These are phyloP conservation scores for Pichia sp. DNA, from an alignment of 1,139 yeast genomes.

Conservation along the genomic window DNA sequence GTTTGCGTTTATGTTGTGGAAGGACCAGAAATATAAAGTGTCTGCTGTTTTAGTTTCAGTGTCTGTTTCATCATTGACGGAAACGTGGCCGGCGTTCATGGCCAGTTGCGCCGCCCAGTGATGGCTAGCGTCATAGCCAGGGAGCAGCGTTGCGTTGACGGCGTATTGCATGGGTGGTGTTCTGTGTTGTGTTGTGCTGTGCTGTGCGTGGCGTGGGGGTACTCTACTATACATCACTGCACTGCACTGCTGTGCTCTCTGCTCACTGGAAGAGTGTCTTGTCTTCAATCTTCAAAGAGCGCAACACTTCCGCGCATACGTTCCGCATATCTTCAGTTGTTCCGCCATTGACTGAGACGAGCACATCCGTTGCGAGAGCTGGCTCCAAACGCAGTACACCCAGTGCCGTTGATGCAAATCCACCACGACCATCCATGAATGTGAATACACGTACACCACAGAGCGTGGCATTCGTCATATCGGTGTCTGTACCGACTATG, in stretches of 20 bases:
- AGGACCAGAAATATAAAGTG: conserved; percentile 81
- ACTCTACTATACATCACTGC: no score
- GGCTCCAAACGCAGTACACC: conserved; percentile 3
- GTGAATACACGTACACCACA: no score
- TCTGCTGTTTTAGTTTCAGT: conserved; percentile 30
- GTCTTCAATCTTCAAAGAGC: no score
- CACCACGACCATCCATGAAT: no score
- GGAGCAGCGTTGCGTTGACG: conserved; percentile 6
- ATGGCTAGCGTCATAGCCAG: conserved; percentile 4
- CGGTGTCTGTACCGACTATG: background rate
- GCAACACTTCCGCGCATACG: background rate
- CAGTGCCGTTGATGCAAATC: background rate
- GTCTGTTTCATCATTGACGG: conserved; percentile 43
- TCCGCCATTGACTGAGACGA: conserved; percentile 2
- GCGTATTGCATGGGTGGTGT: no score
- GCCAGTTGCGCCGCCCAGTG: conserved; percentile 28
- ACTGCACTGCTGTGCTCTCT: no score
- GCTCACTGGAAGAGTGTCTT: no score
- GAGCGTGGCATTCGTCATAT: no score
- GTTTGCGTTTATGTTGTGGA: conserved; percentile 16
- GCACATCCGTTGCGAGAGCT: conserved; percentile 7
- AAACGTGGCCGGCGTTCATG: conserved; percentile 71
- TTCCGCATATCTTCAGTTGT: background rate
- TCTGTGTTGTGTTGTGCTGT: no score
- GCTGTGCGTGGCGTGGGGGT: no score